Evolutionary conservation across 495 filamentous ascomycete genomes (phyloP), one percentile per base, ranked within the genome.

Genomic region (Neurospora tetrasperma): DNA sequence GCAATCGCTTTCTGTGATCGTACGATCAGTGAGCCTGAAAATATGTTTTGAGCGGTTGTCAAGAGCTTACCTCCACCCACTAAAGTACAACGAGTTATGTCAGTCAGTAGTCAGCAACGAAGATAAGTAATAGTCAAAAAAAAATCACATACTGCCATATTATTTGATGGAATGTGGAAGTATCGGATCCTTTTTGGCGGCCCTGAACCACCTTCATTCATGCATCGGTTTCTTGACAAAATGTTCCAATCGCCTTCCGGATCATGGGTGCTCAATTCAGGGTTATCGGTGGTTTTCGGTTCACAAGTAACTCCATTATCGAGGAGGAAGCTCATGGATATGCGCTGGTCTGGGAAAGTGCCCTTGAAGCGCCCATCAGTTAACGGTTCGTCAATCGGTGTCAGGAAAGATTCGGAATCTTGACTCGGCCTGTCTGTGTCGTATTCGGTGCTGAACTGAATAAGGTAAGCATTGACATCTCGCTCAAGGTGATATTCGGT

Each of bases 391-490:
- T 75, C 74, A 23, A 69, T 8, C 4, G 75, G 74, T 8, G 48
- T 48, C 20, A 54, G 20, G 46, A 54, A 12, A 23, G 46, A 12
- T 4, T 14, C 46, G 4, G 20, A 4, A 23, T 23, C 20, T 54
- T 54, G 46, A 23, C 20, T 23, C 1, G 46, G 20, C 46, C 10
- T 54, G 5, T 69, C 68, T 6, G n/a, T 40, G 5, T 72, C 31
- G 0, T 39, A 38, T 18, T 31, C 2, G 6, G 3, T 16, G 7
- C 68, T 73, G 42, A 75, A 77, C 31, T 77, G 74, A 2, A 76
- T 77, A n/a, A 75, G 74, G 11, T 76, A 76, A n/a, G 71, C 75
- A 54, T 76, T 76, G 31, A 76, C 73, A 73, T 76, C 75, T 12
- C 69, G 20, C 14, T 73, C 73, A 12, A 54, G 46, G 0, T 54